Evolutionary conservation across 2,329 filamentous ascomycete genomes (phyloP).

Genomic region (Zarea fungicola): DNA sequence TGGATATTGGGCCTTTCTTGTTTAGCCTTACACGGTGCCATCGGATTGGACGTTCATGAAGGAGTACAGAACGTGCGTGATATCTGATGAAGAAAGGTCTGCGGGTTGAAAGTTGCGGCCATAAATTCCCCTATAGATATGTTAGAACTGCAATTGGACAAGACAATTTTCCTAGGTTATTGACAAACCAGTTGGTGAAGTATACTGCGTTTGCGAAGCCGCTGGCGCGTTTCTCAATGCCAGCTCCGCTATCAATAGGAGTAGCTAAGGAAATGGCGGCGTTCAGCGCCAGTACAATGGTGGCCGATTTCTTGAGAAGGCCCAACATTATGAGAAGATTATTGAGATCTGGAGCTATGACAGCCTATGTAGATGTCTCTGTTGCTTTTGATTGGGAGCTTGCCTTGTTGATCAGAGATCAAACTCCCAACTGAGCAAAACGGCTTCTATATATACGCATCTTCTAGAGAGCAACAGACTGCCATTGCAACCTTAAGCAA

Average conservation of each 20-base stretch:
- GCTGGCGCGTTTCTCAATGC: constrained; percentile 18
- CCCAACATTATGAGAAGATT: constrained; percentile 20
- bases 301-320: constrained; percentile 22
- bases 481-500: not conserved
- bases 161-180: not conserved
- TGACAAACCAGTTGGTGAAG: constrained; percentile 43
- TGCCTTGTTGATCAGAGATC: not conserved
- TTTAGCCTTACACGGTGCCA: constrained; percentile 60
- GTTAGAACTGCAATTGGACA: not conserved
- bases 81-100: constrained; percentile 60
- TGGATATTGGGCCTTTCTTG: not conserved
- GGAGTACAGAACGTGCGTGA: constrained; percentile 75
- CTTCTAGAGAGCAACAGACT: not conserved
- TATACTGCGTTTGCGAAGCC: constrained; percentile 37
- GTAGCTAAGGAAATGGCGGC: constrained; percentile 19
- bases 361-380: not conserved
- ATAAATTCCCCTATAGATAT: constrained; percentile 59
- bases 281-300: constrained; percentile 23
- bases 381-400: no score
- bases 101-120: constrained; percentile 67
- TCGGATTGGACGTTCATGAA: constrained; percentile 71
- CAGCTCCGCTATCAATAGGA: constrained; percentile 14
- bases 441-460: constrained; percentile 1
- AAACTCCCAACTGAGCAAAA: not conserved
- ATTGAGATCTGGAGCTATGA: not conserved